Evolutionary conservation across 148 eudicot genomes (phyloP).

Genomic region (Silene latifolia): DNA sequence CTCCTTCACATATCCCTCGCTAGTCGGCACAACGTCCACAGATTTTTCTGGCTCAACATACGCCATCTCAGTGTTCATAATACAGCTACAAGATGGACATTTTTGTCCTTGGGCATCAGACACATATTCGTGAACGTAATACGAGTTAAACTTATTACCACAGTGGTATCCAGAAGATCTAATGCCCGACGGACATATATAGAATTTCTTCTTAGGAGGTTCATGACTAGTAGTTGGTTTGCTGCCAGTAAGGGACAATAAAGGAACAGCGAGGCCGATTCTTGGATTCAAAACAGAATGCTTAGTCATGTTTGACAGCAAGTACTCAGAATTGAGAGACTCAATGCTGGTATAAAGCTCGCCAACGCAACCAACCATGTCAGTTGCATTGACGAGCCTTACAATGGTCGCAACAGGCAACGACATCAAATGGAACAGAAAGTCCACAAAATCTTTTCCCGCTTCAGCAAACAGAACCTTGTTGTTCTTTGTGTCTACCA

Average conservation of each 20-base stretch:
- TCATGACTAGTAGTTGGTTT: background rate
- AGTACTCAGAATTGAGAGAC: constrained; percentile 1
- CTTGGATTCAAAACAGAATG: background rate
- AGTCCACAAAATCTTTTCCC: constrained; percentile 30
- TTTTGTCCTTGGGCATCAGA: background rate
- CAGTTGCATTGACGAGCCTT: background rate
- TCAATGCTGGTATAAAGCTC: constrained; percentile 13
- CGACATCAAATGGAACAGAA: constrained; percentile 24
- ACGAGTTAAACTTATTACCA: too few species aligned
- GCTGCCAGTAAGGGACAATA: background rate
- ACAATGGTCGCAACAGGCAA: constrained; percentile 24
- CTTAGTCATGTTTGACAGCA: too few species aligned
- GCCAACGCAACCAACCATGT: constrained; percentile 18
- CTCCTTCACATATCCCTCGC: too few species aligned
- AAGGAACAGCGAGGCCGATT: background rate
- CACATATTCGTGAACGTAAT: background rate
- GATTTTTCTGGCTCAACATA: background rate
- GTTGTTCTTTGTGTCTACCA: constrained; percentile 16
- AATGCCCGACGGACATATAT: background rate
- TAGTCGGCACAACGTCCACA: too few species aligned
- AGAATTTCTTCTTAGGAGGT: background rate
- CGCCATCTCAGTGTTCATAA: background rate
- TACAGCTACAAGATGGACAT: background rate
- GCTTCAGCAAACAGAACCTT: constrained; percentile 35
- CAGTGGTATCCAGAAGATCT: too few species aligned